Conservation (phyloP, 495 filamentous ascomycete species). For the Lasiosphaeria miniovina region DNA sequence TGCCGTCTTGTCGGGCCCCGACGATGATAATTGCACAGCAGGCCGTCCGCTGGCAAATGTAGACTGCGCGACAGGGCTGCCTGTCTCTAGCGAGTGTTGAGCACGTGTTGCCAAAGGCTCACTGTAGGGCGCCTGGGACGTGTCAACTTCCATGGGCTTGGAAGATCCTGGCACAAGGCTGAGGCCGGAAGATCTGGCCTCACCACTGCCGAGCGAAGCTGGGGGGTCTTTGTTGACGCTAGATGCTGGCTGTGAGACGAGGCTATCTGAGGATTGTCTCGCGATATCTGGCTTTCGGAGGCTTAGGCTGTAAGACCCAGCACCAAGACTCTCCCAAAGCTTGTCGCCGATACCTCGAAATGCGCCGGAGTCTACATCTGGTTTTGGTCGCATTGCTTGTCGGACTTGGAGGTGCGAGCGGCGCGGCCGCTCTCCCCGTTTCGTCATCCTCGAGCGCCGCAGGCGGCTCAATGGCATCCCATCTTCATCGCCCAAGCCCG, state of each 20-base stretch:
- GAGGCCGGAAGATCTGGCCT: background rate
- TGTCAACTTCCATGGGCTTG: background rate
- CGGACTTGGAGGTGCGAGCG: conserved; percentile 6
- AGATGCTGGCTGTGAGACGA: background rate
- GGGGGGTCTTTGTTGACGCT: background rate
- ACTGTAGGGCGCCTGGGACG: background rate
- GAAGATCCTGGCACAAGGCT: background rate
- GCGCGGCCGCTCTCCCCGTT: background rate
- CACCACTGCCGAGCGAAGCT: background rate
- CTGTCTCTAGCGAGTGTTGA: background rate
- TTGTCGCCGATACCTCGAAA: conserved; percentile 15
- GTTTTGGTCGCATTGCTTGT: conserved; percentile 11
- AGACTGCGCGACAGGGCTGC: background rate
- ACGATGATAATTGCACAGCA: too few species aligned
- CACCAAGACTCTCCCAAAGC: background rate
- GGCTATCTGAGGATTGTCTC: background rate
- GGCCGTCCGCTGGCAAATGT: background rate
- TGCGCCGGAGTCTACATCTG: background rate
- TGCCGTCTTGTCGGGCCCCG: too few species aligned
- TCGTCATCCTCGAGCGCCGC: conserved; percentile 11
- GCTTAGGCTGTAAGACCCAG: background rate
- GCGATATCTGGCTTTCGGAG: background rate
- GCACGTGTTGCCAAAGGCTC: background rate
- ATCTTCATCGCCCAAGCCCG: conserved; percentile 37
- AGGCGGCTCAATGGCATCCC: conserved; percentile 12